Percentiles rank a stretch among this genome's conserved stretches.
Conservation (phyloP, 768 basidiomycete genomes). For the Rhizopogon vinicolor region DNA sequence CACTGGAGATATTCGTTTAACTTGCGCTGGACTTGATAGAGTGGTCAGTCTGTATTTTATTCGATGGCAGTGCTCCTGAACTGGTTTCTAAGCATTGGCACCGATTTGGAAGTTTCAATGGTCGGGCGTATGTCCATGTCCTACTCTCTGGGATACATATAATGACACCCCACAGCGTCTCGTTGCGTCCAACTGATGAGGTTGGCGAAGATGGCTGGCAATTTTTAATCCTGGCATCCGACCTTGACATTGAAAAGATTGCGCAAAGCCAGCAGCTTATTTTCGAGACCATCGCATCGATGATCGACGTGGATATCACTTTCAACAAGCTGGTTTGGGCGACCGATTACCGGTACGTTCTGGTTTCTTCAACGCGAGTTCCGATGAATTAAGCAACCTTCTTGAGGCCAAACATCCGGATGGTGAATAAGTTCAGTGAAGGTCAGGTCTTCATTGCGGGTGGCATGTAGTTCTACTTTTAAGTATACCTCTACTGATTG, state of each 20-base stretch:
- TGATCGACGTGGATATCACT: slow-evolving; percentile 19
- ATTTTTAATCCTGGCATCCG: slow-evolving; percentile 21
- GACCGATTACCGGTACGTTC: slow-evolving; percentile 14
- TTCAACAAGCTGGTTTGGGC: slow-evolving; percentile 20
- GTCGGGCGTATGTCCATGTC: background rate
- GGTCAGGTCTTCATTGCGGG: slow-evolving; percentile 10
- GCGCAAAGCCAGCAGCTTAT: slow-evolving; percentile 14
- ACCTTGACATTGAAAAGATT: slow-evolving; percentile 18
- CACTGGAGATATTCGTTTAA: slow-evolving; percentile 32
- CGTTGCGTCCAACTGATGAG: slow-evolving; percentile 29
- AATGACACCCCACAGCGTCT: slow-evolving; percentile 18
- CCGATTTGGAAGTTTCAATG: slow-evolving; percentile 36
- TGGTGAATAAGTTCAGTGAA: slow-evolving; percentile 6
- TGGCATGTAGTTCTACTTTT: slow-evolving; percentile 2
- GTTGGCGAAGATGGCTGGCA: slow-evolving; percentile 22
- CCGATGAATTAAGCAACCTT: background rate
- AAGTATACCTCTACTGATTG: background rate
- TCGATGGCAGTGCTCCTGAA: background rate
- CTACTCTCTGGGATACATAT: background rate
- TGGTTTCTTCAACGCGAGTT: background rate
- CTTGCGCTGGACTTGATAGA: slow-evolving; percentile 27
- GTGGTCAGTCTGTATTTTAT: slow-evolving; percentile 23
- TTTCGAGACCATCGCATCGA: slow-evolving; percentile 11
- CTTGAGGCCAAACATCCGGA: slow-evolving; percentile 8
- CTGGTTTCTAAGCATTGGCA: slow-evolving; percentile 35